Conservation (phyloP, 2,329 filamentous ascomycete genomes). For the Claviceps capensis region DNA sequence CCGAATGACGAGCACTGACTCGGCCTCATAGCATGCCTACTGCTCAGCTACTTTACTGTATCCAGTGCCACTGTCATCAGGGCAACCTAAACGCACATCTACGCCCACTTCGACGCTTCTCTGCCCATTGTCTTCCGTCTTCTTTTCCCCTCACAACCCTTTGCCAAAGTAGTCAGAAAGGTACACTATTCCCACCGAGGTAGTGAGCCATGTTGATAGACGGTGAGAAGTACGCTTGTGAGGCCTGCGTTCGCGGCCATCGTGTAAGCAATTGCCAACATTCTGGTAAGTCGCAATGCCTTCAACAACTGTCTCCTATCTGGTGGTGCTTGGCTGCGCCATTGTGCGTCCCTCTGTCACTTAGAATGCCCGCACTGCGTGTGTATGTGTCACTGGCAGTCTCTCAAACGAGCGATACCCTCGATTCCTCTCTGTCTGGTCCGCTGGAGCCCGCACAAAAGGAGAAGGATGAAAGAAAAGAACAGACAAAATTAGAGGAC, state of each 20-base stretch:
- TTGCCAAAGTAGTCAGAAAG: background rate
- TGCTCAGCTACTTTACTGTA: background rate
- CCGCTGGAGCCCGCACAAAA: background rate
- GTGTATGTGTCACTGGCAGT: background rate
- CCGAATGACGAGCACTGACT: slow-evolving; percentile 4
- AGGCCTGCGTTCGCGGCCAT: slow-evolving; percentile 95
- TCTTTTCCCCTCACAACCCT: slow-evolving; percentile 1
- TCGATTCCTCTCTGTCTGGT: background rate
- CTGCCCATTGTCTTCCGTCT: background rate
- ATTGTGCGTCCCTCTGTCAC: background rate
- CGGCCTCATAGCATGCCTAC: background rate
- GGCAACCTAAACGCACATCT: slow-evolving; percentile 1
- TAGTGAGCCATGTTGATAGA: slow-evolving; percentile 57
- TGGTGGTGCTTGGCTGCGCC: background rate
- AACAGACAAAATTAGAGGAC: background rate
- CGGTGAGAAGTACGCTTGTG: slow-evolving; percentile 96
- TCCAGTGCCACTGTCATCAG: slow-evolving; percentile 2
- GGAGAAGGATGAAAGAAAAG: background rate
- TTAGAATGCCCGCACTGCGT: background rate
- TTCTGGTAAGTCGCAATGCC: slow-evolving; percentile 51
- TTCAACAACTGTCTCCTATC: background rate
- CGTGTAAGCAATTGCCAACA: slow-evolving; percentile 98
- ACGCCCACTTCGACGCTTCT: slow-evolving; percentile 3
- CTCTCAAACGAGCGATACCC: background rate
- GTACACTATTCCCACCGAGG: background rate